Percentiles rank a stretch among this genome's conserved stretches.
Conservation (phyloP, 805 yeast genomes). For the Sungouiella thailandica region DNA sequence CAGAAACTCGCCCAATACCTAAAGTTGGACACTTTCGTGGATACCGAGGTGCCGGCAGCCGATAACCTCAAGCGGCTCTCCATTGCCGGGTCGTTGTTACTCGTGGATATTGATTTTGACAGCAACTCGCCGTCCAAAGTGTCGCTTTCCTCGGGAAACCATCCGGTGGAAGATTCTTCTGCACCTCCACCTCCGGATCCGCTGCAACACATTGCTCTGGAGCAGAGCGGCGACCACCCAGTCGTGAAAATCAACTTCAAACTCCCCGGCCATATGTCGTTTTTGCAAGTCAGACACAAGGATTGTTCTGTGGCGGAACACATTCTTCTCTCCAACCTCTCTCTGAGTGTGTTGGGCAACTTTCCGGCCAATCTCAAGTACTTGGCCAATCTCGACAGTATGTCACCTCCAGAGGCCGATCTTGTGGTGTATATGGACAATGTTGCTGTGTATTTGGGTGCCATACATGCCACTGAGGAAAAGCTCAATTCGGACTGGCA, state of each 20-base stretch:
- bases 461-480: constrained; percentile 22
- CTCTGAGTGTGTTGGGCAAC: constrained; percentile 16
- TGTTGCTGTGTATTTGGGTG: constrained; percentile 23
- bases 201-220: not conserved
- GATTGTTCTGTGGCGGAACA: constrained; percentile 20
- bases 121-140: constrained; percentile 22
- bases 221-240: constrained; percentile 5
- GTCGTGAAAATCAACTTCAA: constrained; percentile 11
- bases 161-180: constrained; percentile 1
- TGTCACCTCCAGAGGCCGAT: constrained; percentile 27
- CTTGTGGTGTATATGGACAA: constrained; percentile 28
- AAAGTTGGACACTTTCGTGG: constrained; percentile 38
- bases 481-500: constrained; percentile 16
- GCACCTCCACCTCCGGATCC: not conserved
- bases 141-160: constrained; percentile 34
- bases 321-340: constrained; percentile 25
- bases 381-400: constrained; percentile 31
- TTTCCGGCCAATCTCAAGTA: constrained; percentile 35
- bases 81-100: constrained; percentile 37
- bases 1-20: constrained; percentile 37
- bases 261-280: constrained; percentile 12
- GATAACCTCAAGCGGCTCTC: constrained; percentile 22
- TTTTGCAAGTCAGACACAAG: constrained; percentile 11
- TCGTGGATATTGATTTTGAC: constrained; percentile 36
- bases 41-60: constrained; percentile 25